Evolutionary conservation across 2,329 filamentous ascomycete species (phyloP).

Genomic region (Colletotrichum higginsianum): DNA sequence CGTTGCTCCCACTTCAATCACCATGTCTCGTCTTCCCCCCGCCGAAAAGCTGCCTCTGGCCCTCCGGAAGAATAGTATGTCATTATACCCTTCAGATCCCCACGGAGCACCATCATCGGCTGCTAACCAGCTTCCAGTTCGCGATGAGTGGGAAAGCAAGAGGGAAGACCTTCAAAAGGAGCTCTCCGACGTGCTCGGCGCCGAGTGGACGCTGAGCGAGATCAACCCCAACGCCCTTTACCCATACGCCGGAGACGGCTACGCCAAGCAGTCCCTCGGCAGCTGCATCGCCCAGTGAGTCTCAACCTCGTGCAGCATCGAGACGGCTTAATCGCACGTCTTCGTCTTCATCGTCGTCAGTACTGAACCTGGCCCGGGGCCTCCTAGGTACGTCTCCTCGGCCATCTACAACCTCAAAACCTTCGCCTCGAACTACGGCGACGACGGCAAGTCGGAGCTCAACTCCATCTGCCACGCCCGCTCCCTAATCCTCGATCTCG

Average conservation of each 20-base stretch:
- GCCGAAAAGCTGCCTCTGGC: slow-evolving; percentile 66
- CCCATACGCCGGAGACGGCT: slow-evolving; percentile 61
- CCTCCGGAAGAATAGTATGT: slow-evolving; percentile 65
- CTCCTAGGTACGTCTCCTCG: slow-evolving; percentile 60
- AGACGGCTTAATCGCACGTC: neutral
- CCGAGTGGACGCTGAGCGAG: slow-evolving; percentile 63
- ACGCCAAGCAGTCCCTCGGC: slow-evolving; percentile 59
- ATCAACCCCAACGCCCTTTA: slow-evolving; percentile 63
- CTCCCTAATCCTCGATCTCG: slow-evolving; percentile 62
- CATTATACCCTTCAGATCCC: neutral
- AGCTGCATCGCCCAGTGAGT: slow-evolving; percentile 60
- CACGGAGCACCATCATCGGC: no score
- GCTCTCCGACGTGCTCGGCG: slow-evolving; percentile 62
- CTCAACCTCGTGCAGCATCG: neutral
- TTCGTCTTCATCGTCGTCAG: neutral
- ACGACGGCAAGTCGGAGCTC: slow-evolving; percentile 60
- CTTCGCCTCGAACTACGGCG: slow-evolving; percentile 55
- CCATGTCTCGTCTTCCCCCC: slow-evolving; percentile 59
- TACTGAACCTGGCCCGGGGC: no score
- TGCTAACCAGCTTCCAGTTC: slow-evolving; percentile 55
- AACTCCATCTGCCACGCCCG: slow-evolving; percentile 62
- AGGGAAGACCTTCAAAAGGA: slow-evolving; percentile 60
- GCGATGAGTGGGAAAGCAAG: slow-evolving; percentile 66
- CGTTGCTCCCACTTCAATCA: slow-evolving; percentile 20
- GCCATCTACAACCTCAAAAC: slow-evolving; percentile 58